Evolutionary conservation across 2,329 filamentous ascomycete genomes (phyloP).

Genomic region (Bipolaris zeicola): DNA sequence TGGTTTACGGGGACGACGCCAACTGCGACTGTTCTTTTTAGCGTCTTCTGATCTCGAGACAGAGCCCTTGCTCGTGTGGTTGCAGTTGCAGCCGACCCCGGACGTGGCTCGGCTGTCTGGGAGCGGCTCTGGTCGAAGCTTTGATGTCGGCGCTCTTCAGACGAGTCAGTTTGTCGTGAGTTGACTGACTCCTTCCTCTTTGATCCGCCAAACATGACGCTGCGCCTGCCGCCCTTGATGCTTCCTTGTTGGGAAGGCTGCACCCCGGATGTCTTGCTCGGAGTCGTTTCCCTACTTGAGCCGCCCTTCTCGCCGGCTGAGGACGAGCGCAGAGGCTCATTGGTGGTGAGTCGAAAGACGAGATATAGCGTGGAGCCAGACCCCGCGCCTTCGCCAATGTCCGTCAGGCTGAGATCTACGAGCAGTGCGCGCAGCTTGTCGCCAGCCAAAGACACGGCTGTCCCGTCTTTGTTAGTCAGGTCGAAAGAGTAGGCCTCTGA

Average conservation of each 20-base stretch:
- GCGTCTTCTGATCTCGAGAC: slow-evolving; percentile 55
- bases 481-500: slow-evolving; percentile 85
- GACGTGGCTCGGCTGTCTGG: slow-evolving; percentile 33
- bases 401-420: slow-evolving; percentile 78
- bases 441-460: slow-evolving; percentile 67
- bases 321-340: slow-evolving; percentile 51
- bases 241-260: slow-evolving; percentile 44
- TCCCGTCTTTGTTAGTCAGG: slow-evolving; percentile 73
- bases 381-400: slow-evolving; percentile 68
- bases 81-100: slow-evolving; percentile 35
- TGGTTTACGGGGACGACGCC: slow-evolving; percentile 78
- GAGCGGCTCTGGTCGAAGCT: slow-evolving; percentile 35
- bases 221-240: slow-evolving; percentile 53
- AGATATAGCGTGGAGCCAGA: slow-evolving; percentile 78
- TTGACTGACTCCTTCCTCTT: slow-evolving; percentile 56
- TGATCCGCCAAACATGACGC: slow-evolving; percentile 68
- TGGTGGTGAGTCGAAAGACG: slow-evolving; percentile 76
- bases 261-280: slow-evolving; percentile 28
- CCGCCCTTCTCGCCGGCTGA: slow-evolving; percentile 40
- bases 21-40: slow-evolving; percentile 74
- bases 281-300: slow-evolving; percentile 33
- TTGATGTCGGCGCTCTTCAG: slow-evolving; percentile 26
- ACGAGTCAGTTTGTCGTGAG: slow-evolving; percentile 22
- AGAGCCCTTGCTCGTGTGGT: slow-evolving; percentile 35
- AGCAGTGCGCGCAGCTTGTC: slow-evolving; percentile 83